Evolutionary conservation across 371 early-diverging fungal species (phyloP), one percentile per base, ranked within the genome.

Genomic region (Smittium culicis): DNA sequence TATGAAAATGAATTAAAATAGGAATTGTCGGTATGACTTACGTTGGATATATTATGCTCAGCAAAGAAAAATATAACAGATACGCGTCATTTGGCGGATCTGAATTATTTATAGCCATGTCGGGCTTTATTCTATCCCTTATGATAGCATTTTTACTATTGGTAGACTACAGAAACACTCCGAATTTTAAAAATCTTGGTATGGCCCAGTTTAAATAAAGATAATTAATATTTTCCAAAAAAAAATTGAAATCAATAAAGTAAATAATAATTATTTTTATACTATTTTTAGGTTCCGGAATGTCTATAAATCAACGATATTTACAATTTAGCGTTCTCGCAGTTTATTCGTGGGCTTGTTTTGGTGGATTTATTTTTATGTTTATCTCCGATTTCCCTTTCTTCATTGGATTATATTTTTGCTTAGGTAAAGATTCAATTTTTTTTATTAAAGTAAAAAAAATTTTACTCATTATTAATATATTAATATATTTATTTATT

Each of bases 161-260:
- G 20, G 35, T 64, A 24, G 65, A 64, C 28, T 64, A 34, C 27
- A 35, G 20, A 35, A 32, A 35, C 2, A 35, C 35, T 35, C 30
- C 34, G 54, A 30, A 64, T 64, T 64, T 64, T 45, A 16, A 27
- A 35, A 34, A 35, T 45, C 33, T 5, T 16, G 65, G 65, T 35
- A 64, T 16, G 27, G n/a, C n/a, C n/a, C n/a, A n/a, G n/a, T n/a
- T n/a, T n/a, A n/a, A n/a, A n/a, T n/a, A n/a, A n/a, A n/a, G n/a
- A n/a, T n/a, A n/a, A n/a, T n/a, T n/a, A n/a, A n/a, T n/a, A n/a
- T n/a, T n/a, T n/a, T n/a, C n/a, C n/a, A n/a, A n/a, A n/a, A n/a
- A n/a, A n/a, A n/a, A n/a, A n/a, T n/a, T n/a, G n/a, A n/a, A n/a
- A n/a, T n/a, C n/a, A n/a, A n/a, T n/a, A n/a, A n/a, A n/a, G n/a